Evolutionary conservation across 2,329 filamentous ascomycete genomes (phyloP), one percentile per base, ranked within the genome.

Genomic region (Calonectria ilicicola): DNA sequence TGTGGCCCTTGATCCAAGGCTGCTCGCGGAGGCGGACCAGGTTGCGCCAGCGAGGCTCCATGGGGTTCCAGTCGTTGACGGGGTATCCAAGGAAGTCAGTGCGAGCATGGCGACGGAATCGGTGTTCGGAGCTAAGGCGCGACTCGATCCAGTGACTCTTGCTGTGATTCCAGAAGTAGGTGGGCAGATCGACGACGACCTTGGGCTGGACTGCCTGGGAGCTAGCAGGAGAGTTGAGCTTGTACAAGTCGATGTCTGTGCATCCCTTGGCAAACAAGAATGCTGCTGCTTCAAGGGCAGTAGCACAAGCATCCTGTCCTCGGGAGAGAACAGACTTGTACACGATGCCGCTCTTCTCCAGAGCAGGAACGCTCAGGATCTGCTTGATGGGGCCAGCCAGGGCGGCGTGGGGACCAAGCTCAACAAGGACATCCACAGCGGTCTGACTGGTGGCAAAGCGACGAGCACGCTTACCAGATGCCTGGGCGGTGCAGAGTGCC

Each of bases 1-100:
- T 80, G 72, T 90, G 87, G 53, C 87, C 85, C 0, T 75, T 73
- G 2, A 89, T 66, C 88, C 88, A 90, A 0, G 85, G 83, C 0
- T 84, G 70, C 32, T 88, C 82, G 0, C 80, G 78, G 1, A 84
- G 67, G 2, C 80, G 77, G 0, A 89, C 74, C 2, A 86, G 56
- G 51, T 86, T 86, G 1, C 85, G 77, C 85, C 86, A 90, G 0
- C 72, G 64, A 0, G 86, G 85, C 12, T 84, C 78, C 72, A 9
- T 77, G 70, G 40, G 79, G 78, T 69, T 85, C 84, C 29, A 77
- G 67, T 29, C 75, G 23, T 40, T 32, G 1, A 80, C 67, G 2
- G 80, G 80, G 2, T 51, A 44, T 12, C 83, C 84, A 0, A 85
- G 69, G 0, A 83, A 74, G 7, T 83, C 80, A 17, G 81, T 80